Evolutionary conservation across 2,329 filamentous ascomycete genomes (phyloP), one percentile per base, ranked within the genome.

Genomic region (Alternaria sp.): DNA sequence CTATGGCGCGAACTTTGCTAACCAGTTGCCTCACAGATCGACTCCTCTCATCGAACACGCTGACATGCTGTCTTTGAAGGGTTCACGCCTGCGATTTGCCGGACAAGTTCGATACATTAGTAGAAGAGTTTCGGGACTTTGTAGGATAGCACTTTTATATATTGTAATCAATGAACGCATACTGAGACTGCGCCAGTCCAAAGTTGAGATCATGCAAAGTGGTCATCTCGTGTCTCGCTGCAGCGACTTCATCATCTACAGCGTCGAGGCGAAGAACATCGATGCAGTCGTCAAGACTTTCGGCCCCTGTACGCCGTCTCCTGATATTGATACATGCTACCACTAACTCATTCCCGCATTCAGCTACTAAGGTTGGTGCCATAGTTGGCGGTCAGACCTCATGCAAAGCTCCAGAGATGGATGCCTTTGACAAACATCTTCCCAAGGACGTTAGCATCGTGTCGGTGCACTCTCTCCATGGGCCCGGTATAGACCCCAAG

Each of bases 241-340:
- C 80, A 97, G 94, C 89, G 94, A 98, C 85, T 98, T 94, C 81
- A 97, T 97, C 82, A 93, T 99, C 78, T 99, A 99, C 86, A 97
- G 92, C 81, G 95, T 99, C 80, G 94, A 98, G 81, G 95, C 95
- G 64, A 93, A 93, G 72, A 87, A 90, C 68, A 97, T 99, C 79
- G 91, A 93, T 77, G 87, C 86, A 69, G 92, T 97, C 72, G 95
- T 97, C 74, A 90, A 90, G 65, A 85, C 90, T 73, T 99, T 93
- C 80, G 95, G 94, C 66, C 94, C 94, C 72, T 97, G 93, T 97
- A 93, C 84, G 90, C 55, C 30, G 80, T 54, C 59, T 56, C 60
- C 41, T 45, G 44, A 22, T 44, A 38, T 52, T 48, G 46, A 27
- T 20, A 45, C 63, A 57, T 46, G 49, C 48, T 46, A 20, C 48